Conservation (phyloP, 2,329 filamentous ascomycete genomes). For the Didymella lethalis region DNA sequence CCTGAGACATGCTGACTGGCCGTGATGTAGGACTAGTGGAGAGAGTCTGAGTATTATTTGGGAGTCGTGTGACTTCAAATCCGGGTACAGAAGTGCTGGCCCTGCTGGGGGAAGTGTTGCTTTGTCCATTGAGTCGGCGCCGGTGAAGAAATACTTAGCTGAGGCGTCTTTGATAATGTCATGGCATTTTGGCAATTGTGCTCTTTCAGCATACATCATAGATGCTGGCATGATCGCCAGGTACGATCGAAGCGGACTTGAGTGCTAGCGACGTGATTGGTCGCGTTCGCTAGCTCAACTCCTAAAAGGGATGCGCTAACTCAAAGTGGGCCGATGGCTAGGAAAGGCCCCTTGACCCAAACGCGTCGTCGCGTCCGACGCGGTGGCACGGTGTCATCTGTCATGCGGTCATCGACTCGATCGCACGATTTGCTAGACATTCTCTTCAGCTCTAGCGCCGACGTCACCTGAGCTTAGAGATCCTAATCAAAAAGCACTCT, state of each 20-base stretch:
- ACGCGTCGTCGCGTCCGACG: conserved; percentile 6
- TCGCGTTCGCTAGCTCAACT: conserved; percentile 7
- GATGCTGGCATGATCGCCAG: conserved; percentile 9
- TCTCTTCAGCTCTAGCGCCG: not conserved
- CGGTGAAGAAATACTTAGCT: not conserved
- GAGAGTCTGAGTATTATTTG: not conserved
- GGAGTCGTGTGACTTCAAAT: not conserved
- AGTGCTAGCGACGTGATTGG: not conserved
- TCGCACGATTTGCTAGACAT: not conserved
- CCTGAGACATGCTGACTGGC: conserved; percentile 18
- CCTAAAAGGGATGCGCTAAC: not conserved
- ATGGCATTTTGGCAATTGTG: not conserved
- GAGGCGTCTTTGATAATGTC: not conserved
- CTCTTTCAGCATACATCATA: conserved; percentile 12
- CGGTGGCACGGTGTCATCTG: conserved; percentile 12
- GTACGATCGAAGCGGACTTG: conserved; percentile 4
- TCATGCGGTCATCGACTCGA: conserved; percentile 4
- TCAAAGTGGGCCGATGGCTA: not conserved
- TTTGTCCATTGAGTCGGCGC: not conserved
- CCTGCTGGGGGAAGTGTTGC: not conserved
- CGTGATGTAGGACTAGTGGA: not conserved
- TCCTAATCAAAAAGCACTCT: not conserved
- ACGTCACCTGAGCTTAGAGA: not conserved
- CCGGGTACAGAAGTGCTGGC: not conserved
- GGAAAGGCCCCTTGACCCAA: not conserved